Percentiles rank a stretch among this genome's conserved stretches.
These are phyloP conservation scores for Penicillium sclerotigenum DNA, from an alignment of 2,329 filamentous ascomycete species.

Conservation along the genomic window DNA sequence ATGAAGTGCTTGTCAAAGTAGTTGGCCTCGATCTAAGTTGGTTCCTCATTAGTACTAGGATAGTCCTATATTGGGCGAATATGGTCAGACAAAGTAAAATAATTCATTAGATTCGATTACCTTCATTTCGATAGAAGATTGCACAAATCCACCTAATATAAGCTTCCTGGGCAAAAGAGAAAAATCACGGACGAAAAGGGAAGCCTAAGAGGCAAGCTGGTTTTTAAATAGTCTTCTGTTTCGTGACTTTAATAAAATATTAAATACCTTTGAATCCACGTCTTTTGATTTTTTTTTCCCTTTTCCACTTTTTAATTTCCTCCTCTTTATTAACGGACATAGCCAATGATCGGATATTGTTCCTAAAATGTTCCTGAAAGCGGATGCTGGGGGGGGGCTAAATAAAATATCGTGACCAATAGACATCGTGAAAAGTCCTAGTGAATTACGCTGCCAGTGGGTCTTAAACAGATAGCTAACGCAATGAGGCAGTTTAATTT, in stretches of 20 bases:
- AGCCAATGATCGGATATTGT: background rate
- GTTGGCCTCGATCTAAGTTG: background rate
- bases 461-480: background rate
- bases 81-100: background rate
- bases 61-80: background rate
- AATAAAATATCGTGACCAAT: background rate
- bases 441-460: background rate
- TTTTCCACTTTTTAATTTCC: background rate
- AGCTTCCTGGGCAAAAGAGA: background rate
- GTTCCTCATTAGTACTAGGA: background rate
- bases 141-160: background rate
- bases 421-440: background rate
- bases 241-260: background rate
- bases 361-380: background rate
- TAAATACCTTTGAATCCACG: too few species aligned
- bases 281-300: background rate
- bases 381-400: background rate
- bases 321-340: background rate
- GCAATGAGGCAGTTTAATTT: background rate
- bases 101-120: background rate
- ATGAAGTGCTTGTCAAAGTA: conserved; percentile 1
- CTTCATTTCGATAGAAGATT: background rate
- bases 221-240: background rate
- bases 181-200: background rate
- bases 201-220: background rate